Evolutionary conservation across 768 basidiomycete species (phyloP).

Genomic region (Ramaria sp.): DNA sequence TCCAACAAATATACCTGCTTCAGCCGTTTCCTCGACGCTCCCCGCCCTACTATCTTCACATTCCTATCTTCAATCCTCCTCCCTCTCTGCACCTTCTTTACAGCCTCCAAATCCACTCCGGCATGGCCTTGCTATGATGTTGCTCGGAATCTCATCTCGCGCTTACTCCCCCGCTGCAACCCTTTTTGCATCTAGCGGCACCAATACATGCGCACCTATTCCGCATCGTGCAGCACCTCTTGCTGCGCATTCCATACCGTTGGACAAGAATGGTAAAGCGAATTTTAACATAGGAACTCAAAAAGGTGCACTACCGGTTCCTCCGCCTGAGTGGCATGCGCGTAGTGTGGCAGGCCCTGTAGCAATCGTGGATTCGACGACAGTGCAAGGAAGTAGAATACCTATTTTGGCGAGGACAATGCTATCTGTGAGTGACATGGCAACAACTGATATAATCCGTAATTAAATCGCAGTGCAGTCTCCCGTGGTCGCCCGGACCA

Average conservation of each 20-base stretch:
- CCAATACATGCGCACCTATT: slow-evolving; percentile 31
- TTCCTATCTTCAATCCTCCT: slow-evolving; percentile 31
- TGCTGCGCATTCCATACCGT: slow-evolving; percentile 49
- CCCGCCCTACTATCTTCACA: slow-evolving; percentile 69
- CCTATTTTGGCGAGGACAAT: slow-evolving; percentile 57
- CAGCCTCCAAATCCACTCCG: slow-evolving; percentile 46
- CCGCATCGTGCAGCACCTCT: slow-evolving; percentile 54
- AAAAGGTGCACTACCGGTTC: slow-evolving; percentile 15
- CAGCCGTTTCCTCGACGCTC: slow-evolving; percentile 26
- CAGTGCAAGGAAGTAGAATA: slow-evolving; percentile 52
- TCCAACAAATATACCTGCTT: slow-evolving; percentile 18
- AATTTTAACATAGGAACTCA: background rate
- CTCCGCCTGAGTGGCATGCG: slow-evolving; percentile 18
- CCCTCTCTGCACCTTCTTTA: slow-evolving; percentile 46
- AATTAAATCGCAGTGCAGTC: slow-evolving; percentile 25
- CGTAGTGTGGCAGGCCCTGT: slow-evolving; percentile 38
- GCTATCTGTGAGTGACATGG: slow-evolving; percentile 41
- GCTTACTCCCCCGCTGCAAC: slow-evolving; percentile 63
- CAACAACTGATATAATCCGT: background rate
- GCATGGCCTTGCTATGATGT: slow-evolving; percentile 67
- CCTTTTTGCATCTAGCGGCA: slow-evolving; percentile 41
- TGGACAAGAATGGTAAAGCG: slow-evolving; percentile 8
- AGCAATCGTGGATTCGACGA: slow-evolving; percentile 44
- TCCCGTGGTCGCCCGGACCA: slow-evolving; percentile 45
- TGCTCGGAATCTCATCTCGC: slow-evolving; percentile 41